Evolutionary conservation across 2,329 filamentous ascomycete genomes (phyloP).

Genomic region (Beauveria varroae): DNA sequence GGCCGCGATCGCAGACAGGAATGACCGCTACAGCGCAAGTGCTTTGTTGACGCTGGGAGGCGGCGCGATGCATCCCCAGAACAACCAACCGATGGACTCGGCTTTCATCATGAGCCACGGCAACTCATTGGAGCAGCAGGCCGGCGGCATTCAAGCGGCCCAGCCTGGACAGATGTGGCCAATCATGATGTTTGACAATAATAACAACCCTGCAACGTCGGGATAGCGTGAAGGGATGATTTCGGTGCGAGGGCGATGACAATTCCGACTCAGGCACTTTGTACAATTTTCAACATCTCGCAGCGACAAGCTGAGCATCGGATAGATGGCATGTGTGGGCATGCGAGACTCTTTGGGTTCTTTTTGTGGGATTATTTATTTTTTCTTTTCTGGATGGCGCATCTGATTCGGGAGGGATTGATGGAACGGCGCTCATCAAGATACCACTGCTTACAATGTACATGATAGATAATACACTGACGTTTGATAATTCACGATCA

Average conservation of each 20-base stretch:
- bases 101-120: neutral
- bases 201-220: slow-evolving; percentile 2
- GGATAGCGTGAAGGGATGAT: neutral
- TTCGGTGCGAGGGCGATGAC: neutral
- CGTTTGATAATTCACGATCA: neutral
- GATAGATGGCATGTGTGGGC: neutral
- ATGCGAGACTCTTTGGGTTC: neutral
- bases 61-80: slow-evolving; percentile 14
- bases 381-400: neutral
- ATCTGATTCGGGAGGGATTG: neutral
- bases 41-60: slow-evolving; percentile 40
- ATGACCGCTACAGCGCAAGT: slow-evolving; percentile 42
- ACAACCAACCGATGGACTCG: neutral
- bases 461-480: neutral
- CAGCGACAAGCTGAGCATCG: neutral
- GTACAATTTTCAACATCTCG: neutral
- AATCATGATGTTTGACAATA: slow-evolving; percentile 8
- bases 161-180: slow-evolving; percentile 7
- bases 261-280: neutral
- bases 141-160: neutral
- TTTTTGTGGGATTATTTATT: neutral
- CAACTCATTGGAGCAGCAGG: slow-evolving; percentile 4
- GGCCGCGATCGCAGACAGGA: slow-evolving; percentile 40
- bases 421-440: neutral
- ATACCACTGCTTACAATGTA: slow-evolving; percentile 3